Percentiles rank a stretch among this genome's conserved stretches.
These are phyloP conservation scores for Calophaca sinica DNA, from an alignment of 306 rosid genomes.

Conservation along the genomic window DNA sequence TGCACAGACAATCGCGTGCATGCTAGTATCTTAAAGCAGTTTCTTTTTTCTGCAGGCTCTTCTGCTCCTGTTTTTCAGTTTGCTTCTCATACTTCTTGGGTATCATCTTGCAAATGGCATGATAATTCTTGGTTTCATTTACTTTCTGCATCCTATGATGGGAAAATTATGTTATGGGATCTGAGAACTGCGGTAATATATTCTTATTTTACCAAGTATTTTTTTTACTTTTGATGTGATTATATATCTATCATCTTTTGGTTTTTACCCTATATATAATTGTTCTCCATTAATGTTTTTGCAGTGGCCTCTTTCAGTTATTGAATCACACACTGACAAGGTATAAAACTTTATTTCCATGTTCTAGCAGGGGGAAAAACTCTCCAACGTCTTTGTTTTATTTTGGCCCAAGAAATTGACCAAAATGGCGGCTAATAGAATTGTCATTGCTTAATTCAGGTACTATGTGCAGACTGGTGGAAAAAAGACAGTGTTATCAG, in stretches of 20 bases:
- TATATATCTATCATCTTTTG: neutral
- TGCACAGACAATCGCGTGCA: neutral
- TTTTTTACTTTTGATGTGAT: neutral
- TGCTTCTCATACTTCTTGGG: slow-evolving; percentile 84
- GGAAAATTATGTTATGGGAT: slow-evolving; percentile 95
- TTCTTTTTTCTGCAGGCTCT: slow-evolving; percentile 62
- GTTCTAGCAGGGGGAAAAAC: slow-evolving; percentile 1
- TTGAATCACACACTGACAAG: slow-evolving; percentile 84
- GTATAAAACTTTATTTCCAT: slow-evolving; percentile 44
- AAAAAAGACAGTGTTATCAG: slow-evolving; percentile 73
- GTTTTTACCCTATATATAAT: slow-evolving; percentile 12
- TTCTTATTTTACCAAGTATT: neutral
- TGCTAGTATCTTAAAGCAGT: slow-evolving; percentile 6
- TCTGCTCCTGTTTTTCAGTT: slow-evolving; percentile 87
- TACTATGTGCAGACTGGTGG: slow-evolving; percentile 95
- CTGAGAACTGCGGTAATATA: slow-evolving; percentile 84
- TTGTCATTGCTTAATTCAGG: slow-evolving; percentile 56
- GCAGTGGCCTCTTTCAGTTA: slow-evolving; percentile 91
- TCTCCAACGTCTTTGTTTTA: neutral
- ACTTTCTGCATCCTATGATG: slow-evolving; percentile 88
- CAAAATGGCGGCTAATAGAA: neutral
- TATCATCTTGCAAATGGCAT: slow-evolving; percentile 91
- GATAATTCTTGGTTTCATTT: slow-evolving; percentile 74
- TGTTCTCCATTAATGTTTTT: slow-evolving; percentile 41
- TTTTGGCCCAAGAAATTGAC: neutral